A percentile compares a stretch with the other conserved stretches of the same genome.
phyloP scores from a whole-genome alignment of 2,329 filamentous ascomycete species.

The Penicillium sp. region DNA sequence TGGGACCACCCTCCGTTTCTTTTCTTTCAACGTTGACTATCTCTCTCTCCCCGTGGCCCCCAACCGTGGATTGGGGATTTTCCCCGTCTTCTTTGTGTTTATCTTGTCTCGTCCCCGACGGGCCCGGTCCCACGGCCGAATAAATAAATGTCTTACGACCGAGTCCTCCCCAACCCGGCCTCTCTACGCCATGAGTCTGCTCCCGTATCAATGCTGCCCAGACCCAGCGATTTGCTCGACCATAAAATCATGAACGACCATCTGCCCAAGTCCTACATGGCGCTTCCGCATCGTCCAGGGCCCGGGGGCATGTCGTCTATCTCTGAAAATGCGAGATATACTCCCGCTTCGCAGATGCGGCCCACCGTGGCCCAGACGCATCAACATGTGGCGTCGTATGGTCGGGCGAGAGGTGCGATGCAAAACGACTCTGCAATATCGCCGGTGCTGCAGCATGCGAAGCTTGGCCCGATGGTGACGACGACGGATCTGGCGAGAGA shows the following conservation, averaged over 20 bases:
- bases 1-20: conserved; percentile 5
- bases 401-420: conserved; percentile 21
- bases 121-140: conserved; percentile 5
- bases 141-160: conserved; percentile 53
- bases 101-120: not conserved
- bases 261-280: conserved; percentile 25
- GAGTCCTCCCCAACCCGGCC: conserved; percentile 50
- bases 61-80: conserved; percentile 13
- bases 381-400: conserved; percentile 31
- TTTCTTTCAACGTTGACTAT: not conserved
- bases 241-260: conserved; percentile 49
- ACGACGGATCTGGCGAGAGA: conserved; percentile 33
- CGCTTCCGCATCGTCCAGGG: conserved; percentile 22
- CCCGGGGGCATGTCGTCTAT: conserved; percentile 5
- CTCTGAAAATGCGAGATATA: conserved; percentile 22
- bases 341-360: conserved; percentile 22
- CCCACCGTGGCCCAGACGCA: conserved; percentile 30
- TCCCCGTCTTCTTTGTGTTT: conserved; percentile 3
- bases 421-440: not conserved
- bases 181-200: conserved; percentile 47
- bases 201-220: conserved; percentile 34
- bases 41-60: conserved; percentile 15
- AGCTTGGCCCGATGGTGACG: conserved; percentile 23
- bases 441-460: conserved; percentile 9
- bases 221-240: conserved; percentile 44